Base-by-base conservation (phyloP, 2,329 filamentous ascomycete genomes). In the Paracamarosporium sp. region DNA sequence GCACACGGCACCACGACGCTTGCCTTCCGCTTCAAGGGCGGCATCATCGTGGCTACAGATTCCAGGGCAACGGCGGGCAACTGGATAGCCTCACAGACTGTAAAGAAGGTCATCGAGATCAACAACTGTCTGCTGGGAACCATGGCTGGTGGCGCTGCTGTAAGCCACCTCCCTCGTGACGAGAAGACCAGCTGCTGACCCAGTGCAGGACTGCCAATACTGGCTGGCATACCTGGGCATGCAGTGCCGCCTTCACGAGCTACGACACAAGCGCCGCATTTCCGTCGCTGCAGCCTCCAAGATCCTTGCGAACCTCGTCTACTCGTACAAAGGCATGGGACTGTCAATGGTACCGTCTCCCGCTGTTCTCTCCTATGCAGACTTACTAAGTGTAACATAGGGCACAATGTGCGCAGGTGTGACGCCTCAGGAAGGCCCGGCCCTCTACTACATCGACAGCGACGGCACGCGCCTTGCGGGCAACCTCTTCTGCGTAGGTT, bases 31-130 rank as follows among this genome's bases (percentile, higher is more conserved):
- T 99, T 98, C 86, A 89, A 98, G 82, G 93, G 93, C 72, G 95
- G 95, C 76, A 98, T 99, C 81, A 96, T 99, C 75, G 94, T 99
- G 51, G 94, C 94, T 53, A 99, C 95, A 58, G 95, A 99, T 82
- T 99, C 95, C 59, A 89, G 95, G 81, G 95, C 95, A 59, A 97
- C 95, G 46, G 94, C 95, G 28, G 95, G 95, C 73, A 96, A 95
- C 86, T 99, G 95, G 95, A 99, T 99, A 80, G 95, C 95, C 66
- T 96, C 92, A 81, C 95, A 99, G 85, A 99, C 95, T 53, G 95
- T 99, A 76, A 99, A 99, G 88, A 99, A 99, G 86, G 95, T 99
- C 69, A 98, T 99, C 76, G 93, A 97, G 85, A 97, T 97, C 85
- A 97, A 97, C 84, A 92, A 85, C 80, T 90, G 90, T 79, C 85